A percentile compares a stretch with the other conserved stretches of the same genome.
These are phyloP conservation scores for Fennellomyces sp. DNA, from an alignment of 371 early-diverging fungal species.

Conservation along the genomic window DNA sequence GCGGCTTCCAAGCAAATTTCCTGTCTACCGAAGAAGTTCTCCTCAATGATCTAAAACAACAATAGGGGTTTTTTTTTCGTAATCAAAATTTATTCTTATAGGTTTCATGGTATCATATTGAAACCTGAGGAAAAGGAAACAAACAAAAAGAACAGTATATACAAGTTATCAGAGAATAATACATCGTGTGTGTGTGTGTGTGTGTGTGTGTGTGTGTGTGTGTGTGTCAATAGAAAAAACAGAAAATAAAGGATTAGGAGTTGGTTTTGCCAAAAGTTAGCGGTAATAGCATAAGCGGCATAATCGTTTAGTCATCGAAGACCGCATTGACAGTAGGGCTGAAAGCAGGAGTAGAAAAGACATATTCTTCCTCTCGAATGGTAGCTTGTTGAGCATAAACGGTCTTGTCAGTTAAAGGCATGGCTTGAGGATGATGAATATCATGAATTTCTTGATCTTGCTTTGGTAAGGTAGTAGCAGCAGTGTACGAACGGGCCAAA, in stretches of 20 bases:
- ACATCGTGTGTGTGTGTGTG: not conserved
- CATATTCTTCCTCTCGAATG: not conserved
- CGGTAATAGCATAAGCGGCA: no score
- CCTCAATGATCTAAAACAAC: no score
- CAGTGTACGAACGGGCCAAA: not conserved
- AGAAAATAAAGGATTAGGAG: not conserved
- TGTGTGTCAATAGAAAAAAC: not conserved
- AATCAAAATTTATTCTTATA: not conserved
- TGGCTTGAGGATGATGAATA: conserved; percentile 15
- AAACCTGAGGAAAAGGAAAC: no score
- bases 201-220: not conserved
- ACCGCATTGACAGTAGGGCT: conserved; percentile 18
- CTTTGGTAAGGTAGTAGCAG: not conserved
- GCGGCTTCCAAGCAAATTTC: no score
- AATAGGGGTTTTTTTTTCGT: no score
- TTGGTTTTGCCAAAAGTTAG: not conserved
- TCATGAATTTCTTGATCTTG: conserved; percentile 1
- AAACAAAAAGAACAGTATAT: not conserved
- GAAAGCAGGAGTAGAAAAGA: conserved; percentile 7
- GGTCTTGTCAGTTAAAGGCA: conserved; percentile 14
- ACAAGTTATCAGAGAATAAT: not conserved
- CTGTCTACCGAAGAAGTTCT: no score
- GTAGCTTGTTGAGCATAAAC: conserved; percentile 15
- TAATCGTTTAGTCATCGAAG: conserved; percentile 10
- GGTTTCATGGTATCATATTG: no score